A percentile compares a stretch with the other conserved stretches of the same genome.
phyloP scores from a whole-genome alignment of 2,329 filamentous ascomycete species.

The Paecilomyces fulvus region DNA sequence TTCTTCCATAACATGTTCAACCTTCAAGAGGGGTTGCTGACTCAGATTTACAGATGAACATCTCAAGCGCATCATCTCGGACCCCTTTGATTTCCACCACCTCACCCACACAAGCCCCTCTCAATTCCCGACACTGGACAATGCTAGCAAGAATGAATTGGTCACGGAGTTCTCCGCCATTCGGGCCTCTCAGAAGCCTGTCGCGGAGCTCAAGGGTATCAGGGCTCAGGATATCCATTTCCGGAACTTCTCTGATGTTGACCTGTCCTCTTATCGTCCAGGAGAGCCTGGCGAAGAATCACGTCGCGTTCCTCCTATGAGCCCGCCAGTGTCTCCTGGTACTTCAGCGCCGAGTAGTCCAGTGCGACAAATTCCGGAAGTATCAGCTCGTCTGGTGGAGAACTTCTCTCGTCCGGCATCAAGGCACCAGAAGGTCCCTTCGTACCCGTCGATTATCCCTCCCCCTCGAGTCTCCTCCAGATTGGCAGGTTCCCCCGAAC shows the following conservation, averaged over 20 bases:
- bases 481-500: slow-evolving; percentile 16
- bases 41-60: slow-evolving; percentile 24
- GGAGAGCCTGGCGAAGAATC: background rate
- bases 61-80: slow-evolving; percentile 47
- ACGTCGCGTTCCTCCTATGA: slow-evolving; percentile 10
- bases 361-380: slow-evolving; percentile 12
- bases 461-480: slow-evolving; percentile 32
- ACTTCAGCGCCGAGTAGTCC: slow-evolving; percentile 18
- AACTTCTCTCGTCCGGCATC: slow-evolving; percentile 49
- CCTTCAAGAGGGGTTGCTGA: background rate
- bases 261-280: slow-evolving; percentile 8
- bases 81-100: slow-evolving; percentile 58
- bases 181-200: slow-evolving; percentile 44
- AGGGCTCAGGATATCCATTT: slow-evolving; percentile 41
- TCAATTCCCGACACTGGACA: slow-evolving; percentile 46
- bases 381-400: slow-evolving; percentile 35
- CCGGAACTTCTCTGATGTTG: slow-evolving; percentile 25
- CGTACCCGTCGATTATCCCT: slow-evolving; percentile 31
- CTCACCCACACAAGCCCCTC: slow-evolving; percentile 51
- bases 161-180: slow-evolving; percentile 47
- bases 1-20: background rate
- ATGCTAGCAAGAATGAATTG: slow-evolving; percentile 43
- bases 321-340: slow-evolving; percentile 24
- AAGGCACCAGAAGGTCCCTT: slow-evolving; percentile 29
- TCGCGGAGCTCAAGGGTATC: slow-evolving; percentile 44